Evolutionary conservation across 2,329 filamentous ascomycete species (phyloP).

Genomic region (Cladosporium phlei): DNA sequence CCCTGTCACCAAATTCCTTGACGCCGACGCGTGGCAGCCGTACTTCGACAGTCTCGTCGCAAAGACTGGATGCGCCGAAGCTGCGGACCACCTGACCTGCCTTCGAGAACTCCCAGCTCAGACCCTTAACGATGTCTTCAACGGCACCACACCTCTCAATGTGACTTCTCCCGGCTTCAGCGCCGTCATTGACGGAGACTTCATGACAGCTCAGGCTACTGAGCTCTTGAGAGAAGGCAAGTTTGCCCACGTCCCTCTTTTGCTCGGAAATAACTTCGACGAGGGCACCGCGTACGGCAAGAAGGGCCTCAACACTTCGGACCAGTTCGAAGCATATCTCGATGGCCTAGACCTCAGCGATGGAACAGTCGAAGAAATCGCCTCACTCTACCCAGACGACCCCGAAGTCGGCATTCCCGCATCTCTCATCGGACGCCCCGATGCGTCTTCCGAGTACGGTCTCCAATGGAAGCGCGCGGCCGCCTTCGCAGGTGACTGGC

Average conservation of each 20-base stretch:
- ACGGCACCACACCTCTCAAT: slow-evolving; percentile 14
- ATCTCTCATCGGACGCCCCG: slow-evolving; percentile 1
- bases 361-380: background rate
- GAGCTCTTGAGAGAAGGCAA: slow-evolving; percentile 8
- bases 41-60: slow-evolving; percentile 58
- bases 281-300: slow-evolving; percentile 25
- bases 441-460: background rate
- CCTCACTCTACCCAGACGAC: slow-evolving; percentile 6
- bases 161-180: slow-evolving; percentile 4
- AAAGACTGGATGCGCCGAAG: slow-evolving; percentile 53
- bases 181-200: slow-evolving; percentile 7
- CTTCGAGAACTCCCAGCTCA: slow-evolving; percentile 46
- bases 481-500: slow-evolving; percentile 10
- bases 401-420: slow-evolving; percentile 4
- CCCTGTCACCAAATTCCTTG: background rate
- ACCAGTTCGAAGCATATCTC: slow-evolving; percentile 16
- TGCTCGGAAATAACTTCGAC: slow-evolving; percentile 26
- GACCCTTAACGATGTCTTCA: slow-evolving; percentile 20
- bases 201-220: slow-evolving; percentile 2
- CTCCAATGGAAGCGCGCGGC: slow-evolving; percentile 9
- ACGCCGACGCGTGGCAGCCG: slow-evolving; percentile 38
- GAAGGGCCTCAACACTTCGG: slow-evolving; percentile 23
- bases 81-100: slow-evolving; percentile 56
- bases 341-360: background rate
- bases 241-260: slow-evolving; percentile 25